Evolutionary conservation across 768 basidiomycete genomes (phyloP).

Genomic region (Auriscalpium vulgare): DNA sequence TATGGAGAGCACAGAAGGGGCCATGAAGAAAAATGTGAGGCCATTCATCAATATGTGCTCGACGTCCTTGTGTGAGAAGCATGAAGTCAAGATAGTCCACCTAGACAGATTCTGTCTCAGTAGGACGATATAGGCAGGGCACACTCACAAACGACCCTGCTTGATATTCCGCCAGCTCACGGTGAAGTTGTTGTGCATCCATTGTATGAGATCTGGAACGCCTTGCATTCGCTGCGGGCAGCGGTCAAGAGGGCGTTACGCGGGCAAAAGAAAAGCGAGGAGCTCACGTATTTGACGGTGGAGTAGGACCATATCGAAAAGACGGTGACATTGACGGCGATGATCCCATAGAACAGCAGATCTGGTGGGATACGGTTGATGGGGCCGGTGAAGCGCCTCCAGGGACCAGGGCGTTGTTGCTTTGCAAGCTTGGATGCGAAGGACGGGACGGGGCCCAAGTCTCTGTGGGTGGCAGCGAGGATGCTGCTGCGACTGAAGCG

Average conservation of each 20-base stretch:
- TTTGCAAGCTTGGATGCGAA: background rate
- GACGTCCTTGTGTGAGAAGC: slow-evolving; percentile 62
- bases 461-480: slow-evolving; percentile 17
- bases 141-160: slow-evolving; percentile 55
- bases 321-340: slow-evolving; percentile 54
- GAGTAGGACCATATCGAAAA: slow-evolving; percentile 50
- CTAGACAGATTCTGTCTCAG: slow-evolving; percentile 27
- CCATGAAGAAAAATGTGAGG: slow-evolving; percentile 76
- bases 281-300: slow-evolving; percentile 16
- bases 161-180: slow-evolving; percentile 51
- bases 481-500: slow-evolving; percentile 2
- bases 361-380: slow-evolving; percentile 48
- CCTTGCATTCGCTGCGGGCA: slow-evolving; percentile 17
- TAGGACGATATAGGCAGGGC: background rate
- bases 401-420: slow-evolving; percentile 5
- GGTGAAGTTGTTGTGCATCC: slow-evolving; percentile 60
- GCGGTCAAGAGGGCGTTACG: slow-evolving; percentile 1
- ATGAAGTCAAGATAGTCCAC: slow-evolving; percentile 66
- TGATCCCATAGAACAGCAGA: slow-evolving; percentile 52
- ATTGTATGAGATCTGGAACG: slow-evolving; percentile 30
- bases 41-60: slow-evolving; percentile 67
- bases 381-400: slow-evolving; percentile 18
- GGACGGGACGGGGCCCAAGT: background rate
- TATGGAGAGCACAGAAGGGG: slow-evolving; percentile 48
- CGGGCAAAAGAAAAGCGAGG: background rate